Evolutionary conservation across 2,329 filamentous ascomycete genomes (phyloP).

Genomic region (Ophiocordyceps camponoti-floridani): DNA sequence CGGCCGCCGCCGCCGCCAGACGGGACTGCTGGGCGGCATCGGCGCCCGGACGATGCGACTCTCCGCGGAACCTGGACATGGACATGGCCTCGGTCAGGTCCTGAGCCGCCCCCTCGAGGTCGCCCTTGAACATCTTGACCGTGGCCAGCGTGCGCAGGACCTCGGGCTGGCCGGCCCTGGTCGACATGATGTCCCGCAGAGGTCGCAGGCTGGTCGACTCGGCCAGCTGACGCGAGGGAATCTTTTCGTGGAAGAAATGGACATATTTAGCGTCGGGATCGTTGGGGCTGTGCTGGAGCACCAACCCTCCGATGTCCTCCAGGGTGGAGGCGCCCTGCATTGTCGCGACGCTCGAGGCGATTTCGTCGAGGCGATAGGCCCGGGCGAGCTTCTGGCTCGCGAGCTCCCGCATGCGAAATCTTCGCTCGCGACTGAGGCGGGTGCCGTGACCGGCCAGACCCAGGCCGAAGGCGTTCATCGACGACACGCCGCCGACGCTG

Average conservation of each 20-base stretch:
- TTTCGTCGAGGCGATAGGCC: conserved; percentile 68
- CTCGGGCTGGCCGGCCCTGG: conserved; percentile 44
- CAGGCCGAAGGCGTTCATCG: conserved; percentile 6
- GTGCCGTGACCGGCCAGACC: conserved; percentile 36
- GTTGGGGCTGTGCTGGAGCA: conserved; percentile 49
- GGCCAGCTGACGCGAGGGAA: conserved; percentile 55
- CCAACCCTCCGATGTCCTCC: conserved; percentile 57
- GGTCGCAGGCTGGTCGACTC: conserved; percentile 51
- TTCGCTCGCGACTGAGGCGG: conserved; percentile 58
- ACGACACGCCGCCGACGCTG: conserved; percentile 25
- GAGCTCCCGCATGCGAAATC: conserved; percentile 64
- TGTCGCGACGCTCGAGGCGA: conserved; percentile 63
- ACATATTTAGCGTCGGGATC: conserved; percentile 68
- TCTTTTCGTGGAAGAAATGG: conserved; percentile 88
- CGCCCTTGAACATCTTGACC: conserved; percentile 58
- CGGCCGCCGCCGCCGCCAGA: conserved; percentile 8
- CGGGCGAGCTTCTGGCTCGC: conserved; percentile 60
- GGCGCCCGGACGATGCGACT: conserved; percentile 33
- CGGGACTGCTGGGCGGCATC: conserved; percentile 27
- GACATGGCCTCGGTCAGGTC: conserved; percentile 54
- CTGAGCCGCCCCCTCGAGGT: conserved; percentile 48
- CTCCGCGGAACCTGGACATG: conserved; percentile 31
- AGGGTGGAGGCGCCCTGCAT: conserved; percentile 68
- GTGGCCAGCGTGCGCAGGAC: conserved; percentile 56
- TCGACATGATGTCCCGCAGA: conserved; percentile 48